A percentile compares a stretch with the other conserved stretches of the same genome.
Conservation (phyloP, 1,284 basidiomycete genomes). For the Fistulina hepatica region DNA sequence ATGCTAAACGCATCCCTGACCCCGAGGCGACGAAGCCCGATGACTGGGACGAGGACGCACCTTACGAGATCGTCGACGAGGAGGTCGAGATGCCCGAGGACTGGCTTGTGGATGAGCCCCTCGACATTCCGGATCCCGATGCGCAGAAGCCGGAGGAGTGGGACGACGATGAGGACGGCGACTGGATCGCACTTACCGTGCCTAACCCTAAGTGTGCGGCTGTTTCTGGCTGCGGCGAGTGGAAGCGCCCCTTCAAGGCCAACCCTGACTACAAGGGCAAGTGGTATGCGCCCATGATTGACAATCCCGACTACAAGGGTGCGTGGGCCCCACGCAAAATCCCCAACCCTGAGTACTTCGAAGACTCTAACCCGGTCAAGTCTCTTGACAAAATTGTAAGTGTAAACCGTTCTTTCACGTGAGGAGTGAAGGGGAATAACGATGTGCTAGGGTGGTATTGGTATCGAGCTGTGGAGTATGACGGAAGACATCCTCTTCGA, state of each 20-base stretch:
- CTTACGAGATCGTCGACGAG: slow-evolving; percentile 81
- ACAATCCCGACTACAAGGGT: slow-evolving; percentile 97
- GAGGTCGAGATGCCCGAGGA: slow-evolving; percentile 87
- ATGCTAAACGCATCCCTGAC: slow-evolving; percentile 78
- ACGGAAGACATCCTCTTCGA: slow-evolving; percentile 94
- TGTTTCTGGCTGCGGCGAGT: slow-evolving; percentile 89
- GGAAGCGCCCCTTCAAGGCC: slow-evolving; percentile 79
- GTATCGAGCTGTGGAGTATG: slow-evolving; percentile 98
- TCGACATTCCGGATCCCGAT: slow-evolving; percentile 82
- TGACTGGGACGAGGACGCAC: slow-evolving; percentile 95
- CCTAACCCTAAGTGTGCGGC: slow-evolving; percentile 85
- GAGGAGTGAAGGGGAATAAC: slow-evolving; percentile 11
- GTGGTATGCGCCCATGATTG: slow-evolving; percentile 88
- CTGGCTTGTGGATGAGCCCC: slow-evolving; percentile 89
- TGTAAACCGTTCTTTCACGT: background rate
- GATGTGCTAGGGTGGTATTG: slow-evolving; percentile 65
- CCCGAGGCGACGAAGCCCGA: slow-evolving; percentile 81
- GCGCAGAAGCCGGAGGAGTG: slow-evolving; percentile 98
- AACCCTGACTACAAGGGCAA: slow-evolving; percentile 95
- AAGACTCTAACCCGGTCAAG: slow-evolving; percentile 81
- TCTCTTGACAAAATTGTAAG: slow-evolving; percentile 72
- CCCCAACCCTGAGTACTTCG: slow-evolving; percentile 85
- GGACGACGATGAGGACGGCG: slow-evolving; percentile 99
- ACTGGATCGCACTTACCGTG: slow-evolving; percentile 89
- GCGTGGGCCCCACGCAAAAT: slow-evolving; percentile 91